Base-by-base conservation (phyloP, 495 filamentous ascomycete species). In the Daldinia childiae region DNA sequence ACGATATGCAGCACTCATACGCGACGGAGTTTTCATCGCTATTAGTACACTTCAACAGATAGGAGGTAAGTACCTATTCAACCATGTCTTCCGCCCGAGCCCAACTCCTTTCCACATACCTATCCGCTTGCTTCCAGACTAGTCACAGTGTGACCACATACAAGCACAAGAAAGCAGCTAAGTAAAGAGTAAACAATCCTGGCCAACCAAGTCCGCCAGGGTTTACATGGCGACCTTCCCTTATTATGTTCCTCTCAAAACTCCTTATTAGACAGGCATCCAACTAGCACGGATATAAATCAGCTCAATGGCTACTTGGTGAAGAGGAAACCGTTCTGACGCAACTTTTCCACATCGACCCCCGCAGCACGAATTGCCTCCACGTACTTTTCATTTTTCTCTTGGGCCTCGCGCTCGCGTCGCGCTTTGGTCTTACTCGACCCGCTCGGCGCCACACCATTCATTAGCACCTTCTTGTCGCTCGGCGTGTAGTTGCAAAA, bases 401-500 rank as follows among this genome's bases (percentile, higher is more conserved):
- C 95, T 52, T 83, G 82, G 11, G 93, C 93, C 77, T 94, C 89
- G 67, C 87, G 90, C 81, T 98, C 95, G 65, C 95, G 82, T 45
- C 94, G 81, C 52, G 93, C 93, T 76, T 97, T 98, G 29, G 95
- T 99, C 85, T 98, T 98, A 57, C 88, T 91, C 72, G 89, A 92
- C 38, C 95, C 95, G 57, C 89, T 92, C 14, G 95, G 95, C 58
- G 95, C 95, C 9, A 99, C 95, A 6, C 95, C 95, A 15, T 88
- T 93, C 76, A 99, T 86, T 21, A 99, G 92, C 76, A 90, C 89
- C 38, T 85, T 82, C 77, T 88, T 90, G 78, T 99, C 96, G 14
- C 84, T 76, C 0, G 93, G 88, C n/a, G 94, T 97, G 80, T 90
- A 97, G 78, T 98, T 98, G 62, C 97, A 92, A 74, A 99, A 99